Evolutionary conservation across 164 flowering plant species (phyloP), one percentile per base, ranked within the genome.

Genomic region (Umbellularia californica): DNA sequence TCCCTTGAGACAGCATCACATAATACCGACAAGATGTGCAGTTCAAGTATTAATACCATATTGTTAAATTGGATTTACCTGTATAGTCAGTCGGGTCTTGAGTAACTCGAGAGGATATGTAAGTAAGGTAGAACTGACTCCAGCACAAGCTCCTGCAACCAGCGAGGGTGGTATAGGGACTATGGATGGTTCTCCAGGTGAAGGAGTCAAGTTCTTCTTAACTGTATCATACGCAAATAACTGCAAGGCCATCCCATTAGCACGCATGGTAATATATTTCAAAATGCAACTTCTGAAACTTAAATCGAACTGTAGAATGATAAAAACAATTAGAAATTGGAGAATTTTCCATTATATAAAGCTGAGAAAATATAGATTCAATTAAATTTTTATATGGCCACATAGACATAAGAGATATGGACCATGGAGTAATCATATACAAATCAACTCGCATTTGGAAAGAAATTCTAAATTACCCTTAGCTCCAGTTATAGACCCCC

Each of bases 71-170:
- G n/a, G 51, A 6, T 27, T 71, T 85, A 95, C 99, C 97, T 95
- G 92, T 66, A 95, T 85, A 33, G 99, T 95, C 63, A 95, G 60
- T 65, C 99, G 93, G 72, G 99, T 95, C 82, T 95, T 95, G 73
- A 95, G 78, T 68, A 95, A 76, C 83, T 95, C 99, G 25, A 95
- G 97, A 15, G 99, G 99, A 75, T 95, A 95, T 14, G 98, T 95
- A 65, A 78, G 77, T 72, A 95, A 68, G 22, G 99, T 95, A 6
- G 98, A 92, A 82, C 94, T 89, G 27, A 95, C 94, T 78, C 99
- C 99, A 69, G 99, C 99, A 78, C 88, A 86, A 20, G 99, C 99
- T 19, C 99, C 99, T 3, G 99, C 99, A 58, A 95, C 72, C 72
- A 90, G 81, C 28, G 99, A 93, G 19, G 98, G 83, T 23, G 99